A percentile compares a stretch with the other conserved stretches of the same genome.
Conservation (phyloP, 2,329 filamentous ascomycete genomes). For the Monosporascus sp. region DNA sequence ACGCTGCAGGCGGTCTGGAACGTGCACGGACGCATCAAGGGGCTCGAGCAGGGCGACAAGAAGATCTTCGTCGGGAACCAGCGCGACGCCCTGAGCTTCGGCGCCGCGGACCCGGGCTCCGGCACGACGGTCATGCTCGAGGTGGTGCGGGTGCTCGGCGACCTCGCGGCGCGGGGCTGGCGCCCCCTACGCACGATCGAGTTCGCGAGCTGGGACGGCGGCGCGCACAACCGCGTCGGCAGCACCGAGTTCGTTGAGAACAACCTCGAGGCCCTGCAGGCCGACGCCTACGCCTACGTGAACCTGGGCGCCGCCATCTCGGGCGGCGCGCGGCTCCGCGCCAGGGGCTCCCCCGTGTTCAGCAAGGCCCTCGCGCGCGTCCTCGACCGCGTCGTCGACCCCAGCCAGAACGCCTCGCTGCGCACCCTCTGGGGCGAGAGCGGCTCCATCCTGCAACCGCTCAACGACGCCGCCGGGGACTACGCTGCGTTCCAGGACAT, state of each 20-base stretch:
- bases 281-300: slow-evolving; percentile 77
- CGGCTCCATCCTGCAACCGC: slow-evolving; percentile 29
- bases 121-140: slow-evolving; percentile 91
- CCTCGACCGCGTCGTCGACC: slow-evolving; percentile 70
- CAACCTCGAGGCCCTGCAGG: slow-evolving; percentile 65
- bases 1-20: slow-evolving; percentile 87
- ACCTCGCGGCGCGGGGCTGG: slow-evolving; percentile 75
- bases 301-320: slow-evolving; percentile 83
- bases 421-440: slow-evolving; percentile 69
- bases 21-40: slow-evolving; percentile 75
- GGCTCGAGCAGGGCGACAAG: slow-evolving; percentile 78
- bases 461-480: slow-evolving; percentile 68
- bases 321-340: slow-evolving; percentile 64
- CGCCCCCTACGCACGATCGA: slow-evolving; percentile 88
- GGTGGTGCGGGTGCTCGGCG: slow-evolving; percentile 77
- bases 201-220: slow-evolving; percentile 94
- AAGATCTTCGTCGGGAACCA: slow-evolving; percentile 89
- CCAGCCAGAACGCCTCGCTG: slow-evolving; percentile 64
- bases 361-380: slow-evolving; percentile 65
- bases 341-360: slow-evolving; percentile 76
- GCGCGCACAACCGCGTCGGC: slow-evolving; percentile 88
- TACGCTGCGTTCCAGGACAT: slow-evolving; percentile 89
- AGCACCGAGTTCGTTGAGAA: slow-evolving; percentile 94
- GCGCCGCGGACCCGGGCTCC: slow-evolving; percentile 77
- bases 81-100: slow-evolving; percentile 88